Evolutionary conservation across 2,329 filamentous ascomycete genomes (phyloP).

Genomic region (Bipolaris gigantea): DNA sequence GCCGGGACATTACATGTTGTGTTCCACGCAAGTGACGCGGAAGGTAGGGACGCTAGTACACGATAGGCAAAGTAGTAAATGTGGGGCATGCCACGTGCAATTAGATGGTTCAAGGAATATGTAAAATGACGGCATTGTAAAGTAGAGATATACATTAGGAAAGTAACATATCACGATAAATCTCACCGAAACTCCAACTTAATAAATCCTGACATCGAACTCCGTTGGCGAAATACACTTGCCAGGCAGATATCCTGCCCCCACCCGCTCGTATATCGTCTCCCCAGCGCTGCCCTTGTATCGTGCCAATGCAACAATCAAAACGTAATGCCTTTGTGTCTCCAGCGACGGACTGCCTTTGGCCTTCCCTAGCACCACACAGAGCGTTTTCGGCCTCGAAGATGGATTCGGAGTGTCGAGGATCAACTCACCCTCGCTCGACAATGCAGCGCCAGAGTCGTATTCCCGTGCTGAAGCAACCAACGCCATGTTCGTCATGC

Average conservation of each 20-base stretch:
- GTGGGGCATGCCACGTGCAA: neutral
- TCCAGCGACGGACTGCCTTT: neutral
- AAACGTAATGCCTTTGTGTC: neutral
- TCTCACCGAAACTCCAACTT: neutral
- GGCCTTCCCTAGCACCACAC: conserved; percentile 2
- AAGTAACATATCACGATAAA: too few relatives aligned
- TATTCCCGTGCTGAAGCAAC: neutral
- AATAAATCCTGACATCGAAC: neutral
- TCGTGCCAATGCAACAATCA: neutral
- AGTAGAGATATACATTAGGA: neutral
- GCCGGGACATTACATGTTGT: neutral
- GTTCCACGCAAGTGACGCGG: conserved; percentile 19
- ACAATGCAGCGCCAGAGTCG: neutral
- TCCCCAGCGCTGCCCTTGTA: neutral
- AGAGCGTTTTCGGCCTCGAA: neutral
- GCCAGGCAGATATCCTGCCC: neutral
- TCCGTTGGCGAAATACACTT: neutral
- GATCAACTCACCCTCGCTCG: neutral
- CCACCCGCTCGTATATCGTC: neutral
- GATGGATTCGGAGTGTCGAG: neutral
- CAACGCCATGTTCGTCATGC: neutral
- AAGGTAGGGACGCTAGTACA: conserved; percentile 5
- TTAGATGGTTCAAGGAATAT: neutral
- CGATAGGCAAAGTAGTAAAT: neutral
- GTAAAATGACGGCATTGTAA: neutral